Conservation (phyloP, 176 grass and related monocot genomes). For the Puccinellia tenuiflora region DNA sequence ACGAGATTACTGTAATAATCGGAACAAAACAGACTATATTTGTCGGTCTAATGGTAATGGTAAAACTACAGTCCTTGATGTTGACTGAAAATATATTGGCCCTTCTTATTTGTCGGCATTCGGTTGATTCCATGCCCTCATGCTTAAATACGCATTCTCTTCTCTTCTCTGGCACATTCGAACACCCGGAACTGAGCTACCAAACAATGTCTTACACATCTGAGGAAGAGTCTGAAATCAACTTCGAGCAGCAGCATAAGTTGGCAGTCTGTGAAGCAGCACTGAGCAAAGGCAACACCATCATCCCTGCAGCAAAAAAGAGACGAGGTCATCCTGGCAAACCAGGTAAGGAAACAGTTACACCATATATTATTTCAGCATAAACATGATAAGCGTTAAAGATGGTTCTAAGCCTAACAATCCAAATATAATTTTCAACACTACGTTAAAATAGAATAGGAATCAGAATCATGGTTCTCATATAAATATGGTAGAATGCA, state of each 20-base stretch:
- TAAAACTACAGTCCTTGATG: neutral
- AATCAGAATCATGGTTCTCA: neutral
- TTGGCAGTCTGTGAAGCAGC: neutral
- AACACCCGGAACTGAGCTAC: neutral
- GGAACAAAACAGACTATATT: neutral
- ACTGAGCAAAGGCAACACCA: conserved; percentile 3
- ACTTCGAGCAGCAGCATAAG: conserved; percentile 6
- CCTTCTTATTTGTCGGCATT: neutral
- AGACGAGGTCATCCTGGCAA: conserved; percentile 4
- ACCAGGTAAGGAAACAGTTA: neutral
- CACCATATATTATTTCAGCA: neutral
- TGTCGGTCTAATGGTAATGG: neutral
- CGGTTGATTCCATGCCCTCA: neutral
- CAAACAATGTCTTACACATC: conserved; percentile 19
- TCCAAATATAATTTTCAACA: neutral
- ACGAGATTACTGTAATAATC: neutral
- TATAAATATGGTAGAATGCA: neutral
- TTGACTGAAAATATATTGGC: neutral
- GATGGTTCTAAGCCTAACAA: neutral
- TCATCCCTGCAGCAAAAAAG: conserved; percentile 4
- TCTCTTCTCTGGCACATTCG: neutral
- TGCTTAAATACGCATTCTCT: conserved; percentile 6
- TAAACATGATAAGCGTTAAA: neutral
- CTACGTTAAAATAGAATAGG: neutral
- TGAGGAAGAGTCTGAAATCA: conserved; percentile 2